Percentiles rank a stretch among this genome's conserved stretches.
These are phyloP conservation scores for Cercospora nicotianae DNA, from an alignment of 2,329 filamentous ascomycete species.

Conservation along the genomic window DNA sequence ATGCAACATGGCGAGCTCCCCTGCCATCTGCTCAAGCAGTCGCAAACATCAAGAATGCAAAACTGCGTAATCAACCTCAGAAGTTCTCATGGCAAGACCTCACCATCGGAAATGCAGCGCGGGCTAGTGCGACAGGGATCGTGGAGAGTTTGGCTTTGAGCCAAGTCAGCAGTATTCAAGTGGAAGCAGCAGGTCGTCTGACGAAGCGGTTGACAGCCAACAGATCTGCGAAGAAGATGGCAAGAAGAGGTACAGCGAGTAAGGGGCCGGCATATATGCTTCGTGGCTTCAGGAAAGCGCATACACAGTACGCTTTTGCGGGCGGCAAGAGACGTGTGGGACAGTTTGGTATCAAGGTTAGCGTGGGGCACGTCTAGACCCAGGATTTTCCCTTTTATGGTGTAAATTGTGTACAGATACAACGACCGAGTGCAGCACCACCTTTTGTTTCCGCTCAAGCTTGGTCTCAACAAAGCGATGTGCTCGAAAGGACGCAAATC, in stretches of 20 bases:
- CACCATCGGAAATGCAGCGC: slow-evolving; percentile 23
- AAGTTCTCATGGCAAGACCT: slow-evolving; percentile 28
- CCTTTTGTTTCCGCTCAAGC: too few relatives aligned
- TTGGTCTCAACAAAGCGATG: too few relatives aligned
- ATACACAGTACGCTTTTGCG: slow-evolving; percentile 29
- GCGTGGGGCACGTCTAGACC: slow-evolving; percentile 34
- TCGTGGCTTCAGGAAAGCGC: slow-evolving; percentile 34
- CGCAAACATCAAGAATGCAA: slow-evolving; percentile 31
- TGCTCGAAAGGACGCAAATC: too few relatives aligned
- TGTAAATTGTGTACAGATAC: neutral
- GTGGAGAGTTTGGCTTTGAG: slow-evolving; percentile 31
- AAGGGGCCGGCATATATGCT: slow-evolving; percentile 34
- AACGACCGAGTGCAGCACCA: too few relatives aligned
- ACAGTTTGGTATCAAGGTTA: slow-evolving; percentile 35
- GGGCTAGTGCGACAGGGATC: slow-evolving; percentile 27
- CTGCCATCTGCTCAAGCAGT: slow-evolving; percentile 32
- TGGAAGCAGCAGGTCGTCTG: slow-evolving; percentile 38
- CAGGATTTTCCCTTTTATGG: neutral
- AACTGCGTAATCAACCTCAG: slow-evolving; percentile 22
- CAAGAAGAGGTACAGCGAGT: slow-evolving; percentile 33
- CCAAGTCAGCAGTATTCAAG: slow-evolving; percentile 34
- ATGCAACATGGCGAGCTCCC: slow-evolving; percentile 37
- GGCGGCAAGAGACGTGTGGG: slow-evolving; percentile 38
- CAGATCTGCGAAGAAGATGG: slow-evolving; percentile 33
- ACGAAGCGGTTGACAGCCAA: slow-evolving; percentile 40